Evolutionary conservation across 441 rosid species (phyloP).

Genomic region (Croton laevigatus): DNA sequence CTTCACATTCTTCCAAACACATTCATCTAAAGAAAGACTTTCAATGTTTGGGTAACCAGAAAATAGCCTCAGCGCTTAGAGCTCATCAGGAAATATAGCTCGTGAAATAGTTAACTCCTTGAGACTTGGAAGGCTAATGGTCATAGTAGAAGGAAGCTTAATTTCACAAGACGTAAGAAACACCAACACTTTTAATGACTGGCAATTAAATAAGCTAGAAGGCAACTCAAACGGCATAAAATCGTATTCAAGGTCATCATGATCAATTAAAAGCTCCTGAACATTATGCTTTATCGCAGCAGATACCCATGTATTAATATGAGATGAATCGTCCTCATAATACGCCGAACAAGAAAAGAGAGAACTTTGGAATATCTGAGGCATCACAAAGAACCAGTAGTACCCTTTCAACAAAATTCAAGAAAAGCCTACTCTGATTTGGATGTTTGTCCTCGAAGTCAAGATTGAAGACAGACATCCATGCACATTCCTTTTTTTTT

Average conservation of each 20-base stretch:
- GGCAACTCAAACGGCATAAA: conserved; percentile 2
- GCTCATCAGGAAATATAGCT: neutral
- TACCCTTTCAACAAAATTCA: conserved; percentile 15
- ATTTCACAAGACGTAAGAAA: neutral
- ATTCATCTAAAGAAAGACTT: neutral
- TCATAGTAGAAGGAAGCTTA: neutral
- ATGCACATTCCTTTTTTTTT: conserved; percentile 1
- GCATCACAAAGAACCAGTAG: neutral
- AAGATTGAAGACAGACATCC: conserved; percentile 2
- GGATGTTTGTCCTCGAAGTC: neutral
- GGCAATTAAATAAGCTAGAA: conserved; percentile 2
- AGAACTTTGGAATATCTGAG: conserved; percentile 1
- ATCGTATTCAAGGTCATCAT: neutral
- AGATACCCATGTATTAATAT: conserved; percentile 14
- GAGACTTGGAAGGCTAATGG: neutral
- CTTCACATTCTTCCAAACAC: neutral
- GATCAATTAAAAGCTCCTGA: conserved; percentile 1
- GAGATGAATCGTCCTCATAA: neutral
- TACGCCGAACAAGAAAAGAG: neutral
- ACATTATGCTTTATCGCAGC: conserved; percentile 3
- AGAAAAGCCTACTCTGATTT: neutral
- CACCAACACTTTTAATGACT: neutral
- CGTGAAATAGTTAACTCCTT: neutral
- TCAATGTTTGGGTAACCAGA: neutral
- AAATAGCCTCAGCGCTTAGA: neutral